Base-by-base conservation (phyloP, 192 early-diverging fungal genomes). In the Backusella westeae region DNA sequence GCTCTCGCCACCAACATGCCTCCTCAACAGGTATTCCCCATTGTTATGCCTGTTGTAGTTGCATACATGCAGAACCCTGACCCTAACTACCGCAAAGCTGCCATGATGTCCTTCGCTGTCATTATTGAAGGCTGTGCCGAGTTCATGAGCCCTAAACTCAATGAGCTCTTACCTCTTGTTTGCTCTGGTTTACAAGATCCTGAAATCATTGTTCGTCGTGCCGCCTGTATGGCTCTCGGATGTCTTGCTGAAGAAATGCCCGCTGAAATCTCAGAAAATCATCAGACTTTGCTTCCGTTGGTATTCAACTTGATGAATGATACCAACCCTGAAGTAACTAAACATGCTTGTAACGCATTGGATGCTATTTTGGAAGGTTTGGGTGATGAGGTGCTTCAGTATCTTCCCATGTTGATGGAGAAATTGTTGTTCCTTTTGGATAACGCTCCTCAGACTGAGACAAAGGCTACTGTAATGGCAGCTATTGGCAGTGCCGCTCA, bases 401-500 rank as follows among this genome's bases (percentile, higher is more conserved):
- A 98, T 66, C 86, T 97, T 34, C 92, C 93, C 23, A 86, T 87
- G 68, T 76, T 97, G 19, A 95, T 96, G 93, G 88, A 93, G 75
- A 94, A 91, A 76, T 84, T 97, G 39, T 79, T 94, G 12, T 82
- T 87, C 44, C 86, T 97, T 73, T 85, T 95, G 75, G 94, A 95
- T 59, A 82, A 88, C 41, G 90, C 85, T 17, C 63, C 89, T 19
- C 78, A 86, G 36, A 85, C 81, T 36, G 91, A 94, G 73, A 89
- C 94, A 59, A 92, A 92, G 78, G 91, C 90, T 14, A 90, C 92
- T 38, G 94, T 94, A 29, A 88, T 92, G 29, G 93, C 92, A 23
- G 95, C 95, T 23, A 92, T 97, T 69, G 96, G 96, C 17, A 95
- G 93, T 71, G 94, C 94, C 17, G 96, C 96, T n/a, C 92, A 96